Base-by-base conservation (phyloP, 2,329 filamentous ascomycete genomes). In the Epichloe sp. region DNA sequence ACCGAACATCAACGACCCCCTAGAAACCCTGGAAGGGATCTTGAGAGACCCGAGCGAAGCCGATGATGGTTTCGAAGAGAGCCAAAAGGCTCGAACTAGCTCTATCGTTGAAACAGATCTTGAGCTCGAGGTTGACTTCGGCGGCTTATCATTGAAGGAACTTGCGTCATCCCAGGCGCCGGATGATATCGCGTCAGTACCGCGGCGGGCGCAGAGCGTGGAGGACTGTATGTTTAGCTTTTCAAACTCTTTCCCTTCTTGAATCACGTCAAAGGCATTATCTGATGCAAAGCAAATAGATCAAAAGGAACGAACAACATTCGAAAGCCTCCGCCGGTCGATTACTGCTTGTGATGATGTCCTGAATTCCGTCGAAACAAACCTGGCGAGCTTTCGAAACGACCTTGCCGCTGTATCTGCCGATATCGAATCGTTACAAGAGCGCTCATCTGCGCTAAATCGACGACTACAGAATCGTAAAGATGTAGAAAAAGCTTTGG, bases 291-390 rank as follows among this genome's bases (percentile, higher is more conserved):
- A 12, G 2, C 12, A 19, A 23, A n/a, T 56, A 83, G 88, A 89
- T 65, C 85, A 93, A 65, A 78, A 78, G 57, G 88, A 95, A 57
- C 87, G 85, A 65, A 75, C 84, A 61, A 90, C 85, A 61, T 95
- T 95, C 60, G 85, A 96, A 66, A 88, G 94, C 52, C 75, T 98
- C 42, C 93, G 97, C 68, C 81, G 79, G 60, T 94, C 90, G 4
- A 97, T 98, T 60, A 69, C 76, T 63, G 86, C 88, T 48, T 98
- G 91, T 70, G 93, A 98, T 67, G 86, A 95, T 63, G 88, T 97
- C 48, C 77, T 97, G 44, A 86, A 83, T 66, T 95, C 90, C 0
- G 93, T 98, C 50, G 91, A 98, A 70, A 83, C 80, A 35, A 97
- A 96, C 64, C 75, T 98, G 49, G 86, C 86, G 38, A 91, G 84